Base-by-base conservation (phyloP, 805 yeast genomes). In the Pichia insulana region DNA sequence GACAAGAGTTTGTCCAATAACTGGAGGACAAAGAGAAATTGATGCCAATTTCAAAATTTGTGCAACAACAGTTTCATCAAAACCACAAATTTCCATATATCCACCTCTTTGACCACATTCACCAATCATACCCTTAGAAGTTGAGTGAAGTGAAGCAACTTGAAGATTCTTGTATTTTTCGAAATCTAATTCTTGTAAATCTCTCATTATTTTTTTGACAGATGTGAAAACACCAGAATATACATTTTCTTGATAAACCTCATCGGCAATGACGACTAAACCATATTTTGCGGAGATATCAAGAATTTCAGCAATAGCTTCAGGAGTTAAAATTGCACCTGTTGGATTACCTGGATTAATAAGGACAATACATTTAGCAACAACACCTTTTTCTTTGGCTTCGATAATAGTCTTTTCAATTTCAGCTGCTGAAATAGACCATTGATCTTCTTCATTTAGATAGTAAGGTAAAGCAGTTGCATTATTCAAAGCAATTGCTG, bases 51-150 rank as follows among this genome's bases (percentile, higher is more conserved):
- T 92, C 62, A 83, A 70, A 41, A 92, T 71, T 42, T 84, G 73
- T 26, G 76, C 83, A 53, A 71, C 66, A 15, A 89, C 80, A 36
- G 82, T 88, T 3, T 69, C 70, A 12, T 73, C 67, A 64, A 92
- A 84, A 1, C 96, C 96, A 10, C 81, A 74, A 7, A 89, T 66
- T 64, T 92, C 99, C 92, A 92, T 84, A 69, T 89, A 92, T 6
- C 99, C 99, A 55, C 97, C 99, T 66, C 99, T 80, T 69, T 92
- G 98, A 47, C 99, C 99, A 73, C 99, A 92, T 66, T 92, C 99
- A 49, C 98, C 99, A 49, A 87, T 75, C 53, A 88, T 87, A 62
- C 99, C 99, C 65, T 92, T 92, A 11, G 97, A 90, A 34, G 95
- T 87, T n/a, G 97, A 88, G 63, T 92, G 97, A 52, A 92, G 68